Conservation (phyloP, 1,139 yeast species). For the Hanseniaspora gamundiae region DNA sequence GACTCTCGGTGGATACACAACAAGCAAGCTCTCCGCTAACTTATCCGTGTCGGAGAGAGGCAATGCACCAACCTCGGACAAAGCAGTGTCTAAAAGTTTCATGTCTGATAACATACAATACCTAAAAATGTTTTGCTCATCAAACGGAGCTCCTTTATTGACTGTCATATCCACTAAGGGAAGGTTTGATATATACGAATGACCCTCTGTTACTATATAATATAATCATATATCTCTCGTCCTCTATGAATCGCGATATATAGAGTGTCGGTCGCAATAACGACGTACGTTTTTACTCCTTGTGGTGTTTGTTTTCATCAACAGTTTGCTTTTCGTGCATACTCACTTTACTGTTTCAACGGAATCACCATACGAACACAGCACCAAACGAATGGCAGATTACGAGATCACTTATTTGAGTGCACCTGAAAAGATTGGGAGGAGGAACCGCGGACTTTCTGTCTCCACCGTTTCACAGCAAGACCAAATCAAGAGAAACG, state of each 20-base stretch:
- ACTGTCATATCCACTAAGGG: background rate
- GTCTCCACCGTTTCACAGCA: slow-evolving; percentile 18
- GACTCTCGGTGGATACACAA: background rate
- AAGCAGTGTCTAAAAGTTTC: background rate
- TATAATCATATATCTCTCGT: no score
- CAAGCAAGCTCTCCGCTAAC: background rate
- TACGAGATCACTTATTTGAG: background rate
- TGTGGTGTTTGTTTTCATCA: no score
- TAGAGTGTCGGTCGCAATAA: no score
- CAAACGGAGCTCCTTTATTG: background rate
- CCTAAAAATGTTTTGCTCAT: background rate
- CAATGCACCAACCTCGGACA: background rate
- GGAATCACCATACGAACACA: no score
- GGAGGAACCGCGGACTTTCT: slow-evolving; percentile 19
- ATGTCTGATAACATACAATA: background rate
- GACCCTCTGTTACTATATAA: no score
- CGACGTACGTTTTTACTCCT: no score
- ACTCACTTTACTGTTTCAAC: no score
- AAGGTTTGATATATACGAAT: background rate
- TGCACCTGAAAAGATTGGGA: slow-evolving; percentile 7
- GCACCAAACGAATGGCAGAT: no score
- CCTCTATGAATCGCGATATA: no score
- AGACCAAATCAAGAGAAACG: slow-evolving; percentile 20
- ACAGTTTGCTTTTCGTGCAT: no score
- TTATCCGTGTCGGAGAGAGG: background rate